Conservation (phyloP, 257 asterid species). For the Cordia subcordata region DNA sequence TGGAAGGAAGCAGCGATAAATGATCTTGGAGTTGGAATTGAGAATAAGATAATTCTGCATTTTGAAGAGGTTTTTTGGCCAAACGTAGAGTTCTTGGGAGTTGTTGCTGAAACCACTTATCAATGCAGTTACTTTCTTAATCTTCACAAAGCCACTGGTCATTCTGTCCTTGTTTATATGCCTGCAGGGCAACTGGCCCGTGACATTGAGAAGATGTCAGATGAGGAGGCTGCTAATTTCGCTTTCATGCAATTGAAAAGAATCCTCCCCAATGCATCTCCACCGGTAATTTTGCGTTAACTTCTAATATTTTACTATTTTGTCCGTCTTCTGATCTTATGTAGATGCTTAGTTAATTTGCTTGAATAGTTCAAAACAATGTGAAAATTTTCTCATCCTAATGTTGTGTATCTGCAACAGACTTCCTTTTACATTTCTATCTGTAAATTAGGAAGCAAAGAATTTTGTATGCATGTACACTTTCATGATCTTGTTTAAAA, state of each 20-base stretch:
- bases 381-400: no score
- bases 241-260: constrained; percentile 70
- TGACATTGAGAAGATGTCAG: constrained; percentile 80
- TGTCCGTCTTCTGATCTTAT: no score
- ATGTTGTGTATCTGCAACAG: no score
- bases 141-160: constrained; percentile 96
- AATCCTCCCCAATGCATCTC: constrained; percentile 77
- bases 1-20: constrained; percentile 93
- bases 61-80: constrained; percentile 92
- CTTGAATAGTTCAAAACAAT: no score
- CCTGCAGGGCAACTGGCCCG: constrained; percentile 94
- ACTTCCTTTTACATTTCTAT: no score
- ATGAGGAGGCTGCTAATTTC: constrained; percentile 82
- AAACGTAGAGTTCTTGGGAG: constrained; percentile 92
- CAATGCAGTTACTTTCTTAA: constrained; percentile 92
- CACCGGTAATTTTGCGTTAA: constrained; percentile 68
- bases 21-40: constrained; percentile 89
- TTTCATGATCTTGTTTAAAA: no score
- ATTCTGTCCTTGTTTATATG: constrained; percentile 91
- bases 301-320: no score
- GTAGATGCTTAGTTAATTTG: no score
- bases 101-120: constrained; percentile 79
- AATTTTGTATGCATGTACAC: no score
- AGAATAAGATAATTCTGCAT: constrained; percentile 84
- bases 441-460: no score